Evolutionary conservation across 176 grass and related monocot genomes (phyloP).

Genomic region (Oryza punctata): DNA sequence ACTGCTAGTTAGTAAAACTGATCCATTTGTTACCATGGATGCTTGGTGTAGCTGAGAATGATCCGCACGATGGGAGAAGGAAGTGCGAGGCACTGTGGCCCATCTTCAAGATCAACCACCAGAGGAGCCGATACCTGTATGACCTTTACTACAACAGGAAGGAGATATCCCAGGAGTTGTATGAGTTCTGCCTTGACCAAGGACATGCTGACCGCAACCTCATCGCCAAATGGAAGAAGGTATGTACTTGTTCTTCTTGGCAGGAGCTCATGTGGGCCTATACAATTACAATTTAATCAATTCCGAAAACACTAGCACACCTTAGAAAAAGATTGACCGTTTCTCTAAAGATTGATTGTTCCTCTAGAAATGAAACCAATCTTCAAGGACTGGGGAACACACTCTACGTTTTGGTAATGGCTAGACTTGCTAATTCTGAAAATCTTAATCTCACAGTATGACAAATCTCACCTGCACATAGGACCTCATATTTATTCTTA

Average conservation of each 20-base stretch:
- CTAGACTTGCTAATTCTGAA: not conserved
- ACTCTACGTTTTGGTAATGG: not conserved
- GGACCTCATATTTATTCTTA: not conserved
- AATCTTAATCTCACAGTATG: not conserved
- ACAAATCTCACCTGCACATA: not conserved
- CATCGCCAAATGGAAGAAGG: constrained; percentile 59
- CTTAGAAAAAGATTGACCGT: not conserved
- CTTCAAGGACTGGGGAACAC: not conserved
- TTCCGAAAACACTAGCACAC: not conserved
- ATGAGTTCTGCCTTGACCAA: constrained; percentile 48
- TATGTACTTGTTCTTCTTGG: not conserved
- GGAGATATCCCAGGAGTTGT: constrained; percentile 40
- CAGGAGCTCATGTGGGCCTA: not conserved
- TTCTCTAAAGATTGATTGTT: not conserved
- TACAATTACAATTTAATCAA: not conserved
- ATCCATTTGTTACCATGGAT: not conserved
- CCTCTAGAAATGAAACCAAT: not conserved
- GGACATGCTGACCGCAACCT: constrained; percentile 44
- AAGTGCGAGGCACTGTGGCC: constrained; percentile 55
- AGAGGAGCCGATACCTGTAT: constrained; percentile 47
- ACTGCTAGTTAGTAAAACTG: not conserved
- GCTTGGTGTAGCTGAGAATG: constrained; percentile 44
- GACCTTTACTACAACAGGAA: constrained; percentile 53
- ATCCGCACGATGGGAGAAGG: constrained; percentile 48
- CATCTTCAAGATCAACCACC: constrained; percentile 50